phyloP scores from a whole-genome alignment of 176 grass and related monocot species.

The Elymus sibiricus region DNA sequence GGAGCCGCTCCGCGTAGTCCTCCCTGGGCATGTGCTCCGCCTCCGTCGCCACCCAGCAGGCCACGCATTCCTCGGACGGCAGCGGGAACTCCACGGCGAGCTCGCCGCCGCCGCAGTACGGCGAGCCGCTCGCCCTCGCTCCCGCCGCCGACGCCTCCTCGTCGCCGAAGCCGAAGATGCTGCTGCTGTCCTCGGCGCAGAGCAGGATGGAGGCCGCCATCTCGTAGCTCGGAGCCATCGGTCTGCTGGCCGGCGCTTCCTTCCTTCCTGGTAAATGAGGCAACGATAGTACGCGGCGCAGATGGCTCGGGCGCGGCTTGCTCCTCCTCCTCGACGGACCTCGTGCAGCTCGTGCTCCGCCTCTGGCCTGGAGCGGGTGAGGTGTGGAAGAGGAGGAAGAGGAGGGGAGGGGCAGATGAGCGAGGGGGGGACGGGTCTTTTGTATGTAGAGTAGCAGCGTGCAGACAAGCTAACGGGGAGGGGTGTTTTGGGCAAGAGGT shows the following conservation, averaged over 20 bases:
- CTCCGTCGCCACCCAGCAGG: constrained; percentile 52
- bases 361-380: constrained; percentile 5
- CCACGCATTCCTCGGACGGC: constrained; percentile 72
- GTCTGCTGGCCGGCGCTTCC: too few relatives aligned
- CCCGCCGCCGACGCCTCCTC: constrained; percentile 20
- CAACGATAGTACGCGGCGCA: background rate
- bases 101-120: constrained; percentile 28
- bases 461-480: background rate
- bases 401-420: constrained; percentile 21
- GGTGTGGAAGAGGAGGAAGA: constrained; percentile 4
- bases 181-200: constrained; percentile 93
- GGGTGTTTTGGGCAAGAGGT: constrained; percentile 33
- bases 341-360: constrained; percentile 10
- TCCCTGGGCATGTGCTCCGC: constrained; percentile 63
- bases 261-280: background rate
- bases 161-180: constrained; percentile 51
- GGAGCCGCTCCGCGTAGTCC: constrained; percentile 73
- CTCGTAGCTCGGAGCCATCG: constrained; percentile 61
- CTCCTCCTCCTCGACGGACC: background rate
- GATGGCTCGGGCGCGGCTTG: background rate
- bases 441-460: constrained; percentile 26
- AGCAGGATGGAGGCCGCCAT: constrained; percentile 77
- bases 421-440: background rate
- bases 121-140: background rate
- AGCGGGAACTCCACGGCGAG: constrained; percentile 40